These are phyloP conservation scores for Aspergillus cristatus DNA, from an alignment of 495 filamentous ascomycete genomes.

Conservation along the genomic window DNA sequence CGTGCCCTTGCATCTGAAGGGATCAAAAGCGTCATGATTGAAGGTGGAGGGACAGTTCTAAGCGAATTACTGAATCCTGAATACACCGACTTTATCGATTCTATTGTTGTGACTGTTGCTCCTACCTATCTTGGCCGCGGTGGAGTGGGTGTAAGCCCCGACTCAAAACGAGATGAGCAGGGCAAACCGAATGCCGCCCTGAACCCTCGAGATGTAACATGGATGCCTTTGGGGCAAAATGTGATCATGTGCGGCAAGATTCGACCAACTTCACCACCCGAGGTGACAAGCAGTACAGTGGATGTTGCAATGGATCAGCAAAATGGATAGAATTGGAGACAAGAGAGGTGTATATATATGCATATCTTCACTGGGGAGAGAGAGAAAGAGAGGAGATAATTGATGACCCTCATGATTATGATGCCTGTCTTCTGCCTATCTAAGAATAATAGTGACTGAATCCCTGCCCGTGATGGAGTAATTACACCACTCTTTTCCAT, in stretches of 20 bases:
- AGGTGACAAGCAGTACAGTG: no score
- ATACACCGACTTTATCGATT: constrained; percentile 55
- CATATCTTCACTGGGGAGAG: no score
- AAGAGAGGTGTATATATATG: constrained; percentile 1
- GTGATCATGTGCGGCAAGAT: constrained; percentile 68
- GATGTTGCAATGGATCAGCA: no score
- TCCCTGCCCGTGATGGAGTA: no score
- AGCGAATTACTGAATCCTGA: constrained; percentile 57
- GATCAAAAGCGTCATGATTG: constrained; percentile 75
- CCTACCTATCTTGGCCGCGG: constrained; percentile 75
- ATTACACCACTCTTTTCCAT: no score
- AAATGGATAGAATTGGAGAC: no score
- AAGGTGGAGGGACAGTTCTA: constrained; percentile 73
- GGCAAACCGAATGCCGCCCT: constrained; percentile 46
- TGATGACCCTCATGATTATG: no score
- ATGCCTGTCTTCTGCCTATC: no score
- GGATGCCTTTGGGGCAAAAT: constrained; percentile 65
- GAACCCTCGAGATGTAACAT: constrained; percentile 57
- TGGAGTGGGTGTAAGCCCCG: constrained; percentile 62
- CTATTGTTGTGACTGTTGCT: constrained; percentile 75
- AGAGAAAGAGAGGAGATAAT: neutral
- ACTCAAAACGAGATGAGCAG: constrained; percentile 37
- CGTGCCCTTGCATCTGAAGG: constrained; percentile 46
- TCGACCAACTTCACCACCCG: constrained; percentile 9
- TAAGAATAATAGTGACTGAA: no score